Percentiles rank a stretch among this genome's conserved stretches.
phyloP scores from a whole-genome alignment of 1,284 basidiomycete species.

The Fistulinella cinereoalba region DNA sequence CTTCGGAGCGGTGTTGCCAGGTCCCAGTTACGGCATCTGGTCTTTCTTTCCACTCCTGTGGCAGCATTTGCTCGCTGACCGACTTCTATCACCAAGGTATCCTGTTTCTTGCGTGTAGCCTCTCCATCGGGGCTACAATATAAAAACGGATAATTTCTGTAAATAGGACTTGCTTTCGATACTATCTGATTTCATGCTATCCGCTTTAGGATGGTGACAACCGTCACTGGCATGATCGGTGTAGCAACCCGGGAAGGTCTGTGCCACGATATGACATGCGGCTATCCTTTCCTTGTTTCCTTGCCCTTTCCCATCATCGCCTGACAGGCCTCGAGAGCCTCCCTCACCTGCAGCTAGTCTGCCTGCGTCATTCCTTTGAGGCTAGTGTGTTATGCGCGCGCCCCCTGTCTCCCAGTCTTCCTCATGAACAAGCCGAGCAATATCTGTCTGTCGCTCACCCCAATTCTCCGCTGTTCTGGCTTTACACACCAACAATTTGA shows the following conservation, averaged over 20 bases:
- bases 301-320: slow-evolving; percentile 24
- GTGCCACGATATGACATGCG: slow-evolving; percentile 2
- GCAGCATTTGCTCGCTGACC: too few species aligned
- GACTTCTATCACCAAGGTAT: too few species aligned
- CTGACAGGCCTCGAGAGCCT: slow-evolving; percentile 5
- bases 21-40: too few species aligned
- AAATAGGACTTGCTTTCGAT: background rate
- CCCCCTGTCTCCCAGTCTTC: slow-evolving; percentile 2
- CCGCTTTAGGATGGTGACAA: slow-evolving; percentile 18
- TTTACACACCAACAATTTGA: slow-evolving; percentile 48
- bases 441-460: slow-evolving; percentile 65
- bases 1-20: too few species aligned
- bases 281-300: too few species aligned
- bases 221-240: slow-evolving; percentile 11
- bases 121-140: too few species aligned
- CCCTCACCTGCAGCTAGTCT: slow-evolving; percentile 19
- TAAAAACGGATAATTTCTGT: background rate
- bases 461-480: slow-evolving; percentile 66
- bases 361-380: slow-evolving; percentile 20
- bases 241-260: slow-evolving; percentile 19
- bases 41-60: too few species aligned
- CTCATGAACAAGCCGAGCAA: slow-evolving; percentile 37
- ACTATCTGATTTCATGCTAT: background rate
- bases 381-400: slow-evolving; percentile 25
- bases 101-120: background rate